These are phyloP conservation scores for Colletotrichum camelliae DNA, from an alignment of 2,329 filamentous ascomycete genomes.

Conservation along the genomic window DNA sequence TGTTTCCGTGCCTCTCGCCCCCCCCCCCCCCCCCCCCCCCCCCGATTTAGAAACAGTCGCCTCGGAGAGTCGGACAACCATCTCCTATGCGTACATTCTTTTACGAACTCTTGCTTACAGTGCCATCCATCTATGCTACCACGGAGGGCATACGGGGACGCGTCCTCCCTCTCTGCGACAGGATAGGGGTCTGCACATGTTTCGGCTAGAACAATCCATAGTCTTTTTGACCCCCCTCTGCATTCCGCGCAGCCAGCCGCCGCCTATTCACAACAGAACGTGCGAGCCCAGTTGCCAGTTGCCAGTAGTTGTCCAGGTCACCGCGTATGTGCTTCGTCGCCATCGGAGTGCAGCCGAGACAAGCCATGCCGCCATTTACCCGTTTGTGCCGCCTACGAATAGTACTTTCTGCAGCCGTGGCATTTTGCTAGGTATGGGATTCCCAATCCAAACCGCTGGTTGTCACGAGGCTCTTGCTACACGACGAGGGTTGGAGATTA, in stretches of 20 bases:
- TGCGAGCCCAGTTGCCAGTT: background rate
- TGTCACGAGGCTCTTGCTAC: background rate
- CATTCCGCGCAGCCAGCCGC: background rate
- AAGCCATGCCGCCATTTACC: background rate
- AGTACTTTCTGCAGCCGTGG: background rate
- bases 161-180: background rate
- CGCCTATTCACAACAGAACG: background rate
- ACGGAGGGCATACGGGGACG: background rate
- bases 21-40: background rate
- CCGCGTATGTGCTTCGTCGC: background rate
- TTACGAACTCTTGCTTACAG: background rate
- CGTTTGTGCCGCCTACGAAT: background rate
- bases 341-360: background rate
- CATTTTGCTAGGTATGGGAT: background rate
- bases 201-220: conserved; percentile 16
- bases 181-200: conserved; percentile 6
- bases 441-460: background rate
- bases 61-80: background rate
- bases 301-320: background rate
- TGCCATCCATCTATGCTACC: background rate
- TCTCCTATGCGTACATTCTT: background rate
- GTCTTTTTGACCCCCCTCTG: background rate
- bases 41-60: background rate
- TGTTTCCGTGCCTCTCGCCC: background rate
- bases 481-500: background rate